Conservation (phyloP, 345 rosid species). For the Hypericum androsaemum region DNA sequence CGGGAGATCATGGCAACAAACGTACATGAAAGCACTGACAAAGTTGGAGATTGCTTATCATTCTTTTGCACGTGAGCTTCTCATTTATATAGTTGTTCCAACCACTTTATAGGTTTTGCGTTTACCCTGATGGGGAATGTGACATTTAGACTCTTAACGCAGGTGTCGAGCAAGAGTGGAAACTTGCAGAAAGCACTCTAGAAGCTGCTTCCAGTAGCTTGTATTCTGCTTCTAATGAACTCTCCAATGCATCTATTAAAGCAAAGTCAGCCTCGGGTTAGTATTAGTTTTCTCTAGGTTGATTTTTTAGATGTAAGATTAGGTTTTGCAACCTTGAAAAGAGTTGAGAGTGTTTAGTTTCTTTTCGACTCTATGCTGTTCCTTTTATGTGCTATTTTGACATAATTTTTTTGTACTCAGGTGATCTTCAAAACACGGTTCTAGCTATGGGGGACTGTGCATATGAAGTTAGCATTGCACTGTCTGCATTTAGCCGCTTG, state of each 20-base stretch:
- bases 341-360: too few species aligned
- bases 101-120: conserved; percentile 4
- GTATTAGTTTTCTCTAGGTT: conserved; percentile 12
- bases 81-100: conserved; percentile 14
- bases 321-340: too few species aligned
- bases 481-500: conserved; percentile 62
- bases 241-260: conserved; percentile 57
- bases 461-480: conserved; percentile 64
- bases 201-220: conserved; percentile 73
- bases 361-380: too few species aligned
- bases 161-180: conserved; percentile 85
- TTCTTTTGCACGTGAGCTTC: conserved; percentile 67
- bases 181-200: conserved; percentile 62
- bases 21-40: conserved; percentile 50
- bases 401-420: conserved; percentile 20
- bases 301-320: too few species aligned
- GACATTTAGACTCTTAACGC: conserved; percentile 14
- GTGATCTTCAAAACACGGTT: conserved; percentile 64
- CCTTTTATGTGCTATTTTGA: too few species aligned
- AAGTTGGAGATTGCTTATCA: conserved; percentile 64
- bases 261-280: conserved; percentile 87
- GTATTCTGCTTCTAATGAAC: conserved; percentile 66
- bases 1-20: conserved; percentile 73
- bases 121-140: conserved; percentile 7
- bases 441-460: conserved; percentile 89